Percentiles rank a stretch among this genome's conserved stretches.
These are phyloP conservation scores for Bocquillonia castaneifolia DNA, from an alignment of 441 rosid species.

Conservation along the genomic window DNA sequence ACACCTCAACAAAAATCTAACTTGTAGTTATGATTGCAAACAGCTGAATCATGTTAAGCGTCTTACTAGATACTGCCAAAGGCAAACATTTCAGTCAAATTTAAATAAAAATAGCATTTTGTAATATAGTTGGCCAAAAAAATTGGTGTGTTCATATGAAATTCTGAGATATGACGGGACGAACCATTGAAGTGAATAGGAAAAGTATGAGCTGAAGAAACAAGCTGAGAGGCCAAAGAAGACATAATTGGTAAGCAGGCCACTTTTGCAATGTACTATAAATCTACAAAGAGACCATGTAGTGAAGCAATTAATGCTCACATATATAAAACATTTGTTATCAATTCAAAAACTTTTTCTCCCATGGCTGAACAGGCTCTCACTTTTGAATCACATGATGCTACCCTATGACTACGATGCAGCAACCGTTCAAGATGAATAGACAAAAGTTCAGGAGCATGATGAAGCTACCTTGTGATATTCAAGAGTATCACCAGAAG, in stretches of 20 bases:
- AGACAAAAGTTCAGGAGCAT: background rate
- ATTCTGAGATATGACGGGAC: background rate
- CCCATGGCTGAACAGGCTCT: background rate
- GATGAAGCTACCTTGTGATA: conserved; percentile 64
- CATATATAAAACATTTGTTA: background rate
- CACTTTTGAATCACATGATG: background rate
- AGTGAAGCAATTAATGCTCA: background rate
- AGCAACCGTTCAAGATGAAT: background rate
- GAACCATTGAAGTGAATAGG: background rate
- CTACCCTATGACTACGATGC: background rate
- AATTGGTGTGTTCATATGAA: no score
- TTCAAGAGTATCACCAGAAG: conserved; percentile 85
- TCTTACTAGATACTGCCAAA: background rate
- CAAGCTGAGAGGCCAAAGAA: background rate
- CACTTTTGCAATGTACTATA: background rate
- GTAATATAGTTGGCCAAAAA: no score
- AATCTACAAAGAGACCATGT: background rate
- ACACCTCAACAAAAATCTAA: no score
- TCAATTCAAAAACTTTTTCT: background rate
- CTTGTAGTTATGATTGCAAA: background rate
- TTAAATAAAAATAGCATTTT: background rate
- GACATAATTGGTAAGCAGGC: background rate
- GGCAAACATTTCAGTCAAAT: background rate
- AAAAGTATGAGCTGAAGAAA: background rate
- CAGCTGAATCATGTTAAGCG: background rate